Evolutionary conservation across 2,329 filamentous ascomycete genomes (phyloP).

Genomic region (Phialophora tarda): DNA sequence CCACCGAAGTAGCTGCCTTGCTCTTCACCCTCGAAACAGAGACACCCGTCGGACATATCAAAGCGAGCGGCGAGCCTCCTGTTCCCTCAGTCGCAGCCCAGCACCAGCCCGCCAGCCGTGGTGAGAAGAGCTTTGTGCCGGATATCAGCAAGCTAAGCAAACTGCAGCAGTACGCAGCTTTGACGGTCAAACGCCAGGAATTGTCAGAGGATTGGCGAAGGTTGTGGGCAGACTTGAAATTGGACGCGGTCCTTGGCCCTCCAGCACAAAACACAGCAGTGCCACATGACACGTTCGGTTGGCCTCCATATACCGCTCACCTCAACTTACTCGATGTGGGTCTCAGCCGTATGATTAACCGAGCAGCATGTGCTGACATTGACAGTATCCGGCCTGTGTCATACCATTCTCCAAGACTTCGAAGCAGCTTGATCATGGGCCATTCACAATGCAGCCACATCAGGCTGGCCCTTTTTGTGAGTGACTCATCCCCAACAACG

Average conservation of each 20-base stretch:
- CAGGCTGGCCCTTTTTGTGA: conserved; percentile 38
- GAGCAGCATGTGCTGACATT: conserved; percentile 10
- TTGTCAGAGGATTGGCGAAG: conserved; percentile 51
- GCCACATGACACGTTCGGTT: conserved; percentile 52
- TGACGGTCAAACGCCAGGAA: conserved; percentile 48
- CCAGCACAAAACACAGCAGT: conserved; percentile 59
- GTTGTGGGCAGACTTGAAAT: conserved; percentile 49
- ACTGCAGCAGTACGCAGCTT: conserved; percentile 50
- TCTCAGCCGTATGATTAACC: conserved; percentile 13
- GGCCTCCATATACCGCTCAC: conserved; percentile 54
- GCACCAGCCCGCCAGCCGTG: conserved; percentile 18
- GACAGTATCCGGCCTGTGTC: conserved; percentile 34
- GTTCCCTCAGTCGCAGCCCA: conserved; percentile 35
- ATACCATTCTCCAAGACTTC: conserved; percentile 33
- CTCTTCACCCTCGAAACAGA: conserved; percentile 40
- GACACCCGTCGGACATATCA: conserved; percentile 30
- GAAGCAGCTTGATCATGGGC: conserved; percentile 27
- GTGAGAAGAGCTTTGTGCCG: conserved; percentile 34
- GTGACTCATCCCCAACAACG: conserved; percentile 17
- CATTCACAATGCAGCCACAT: conserved; percentile 22
- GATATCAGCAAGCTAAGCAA: conserved; percentile 44
- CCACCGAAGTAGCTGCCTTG: conserved; percentile 38
- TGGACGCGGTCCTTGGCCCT: conserved; percentile 60
- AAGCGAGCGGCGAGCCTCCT: conserved; percentile 40
- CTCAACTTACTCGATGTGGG: conserved; percentile 61